These are phyloP conservation scores for Fusarium papillatum DNA, from an alignment of 2,329 filamentous ascomycete genomes.

Conservation along the genomic window DNA sequence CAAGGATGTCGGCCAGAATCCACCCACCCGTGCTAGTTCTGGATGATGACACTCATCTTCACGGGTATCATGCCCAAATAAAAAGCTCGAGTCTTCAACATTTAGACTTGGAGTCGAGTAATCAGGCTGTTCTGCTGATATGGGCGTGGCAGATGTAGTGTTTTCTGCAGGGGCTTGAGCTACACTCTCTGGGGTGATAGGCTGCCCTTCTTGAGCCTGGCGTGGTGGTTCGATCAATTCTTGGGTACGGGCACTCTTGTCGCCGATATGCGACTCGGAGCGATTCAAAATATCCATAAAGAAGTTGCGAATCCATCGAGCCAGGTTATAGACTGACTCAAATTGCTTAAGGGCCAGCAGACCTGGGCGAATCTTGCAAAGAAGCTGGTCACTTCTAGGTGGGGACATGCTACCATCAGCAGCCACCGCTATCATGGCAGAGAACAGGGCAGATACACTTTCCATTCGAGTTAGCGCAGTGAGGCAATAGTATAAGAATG, in stretches of 20 bases:
- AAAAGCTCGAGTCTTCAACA: background rate
- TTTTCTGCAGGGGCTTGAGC: background rate
- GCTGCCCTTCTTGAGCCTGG: background rate
- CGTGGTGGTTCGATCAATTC: background rate
- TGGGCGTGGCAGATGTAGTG: background rate
- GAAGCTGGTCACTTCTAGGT: background rate
- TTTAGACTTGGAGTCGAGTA: background rate
- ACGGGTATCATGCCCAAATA: background rate
- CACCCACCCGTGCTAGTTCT: background rate
- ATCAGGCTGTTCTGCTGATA: background rate
- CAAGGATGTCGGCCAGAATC: conserved; percentile 14
- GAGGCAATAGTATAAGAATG: background rate
- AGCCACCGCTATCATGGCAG: background rate
- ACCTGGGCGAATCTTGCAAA: background rate
- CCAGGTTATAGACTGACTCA: conserved; percentile 6
- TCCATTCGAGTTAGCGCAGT: background rate
- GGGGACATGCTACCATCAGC: background rate
- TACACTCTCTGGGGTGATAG: background rate
- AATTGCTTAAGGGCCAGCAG: conserved; percentile 3
- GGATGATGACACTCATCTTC: background rate
- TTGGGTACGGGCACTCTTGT: background rate
- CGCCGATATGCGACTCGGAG: background rate
- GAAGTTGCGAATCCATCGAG: conserved; percentile 24
- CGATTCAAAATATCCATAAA: conserved; percentile 28
- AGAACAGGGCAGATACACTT: background rate